A percentile compares a stretch with the other conserved stretches of the same genome.
Evolutionary conservation across 495 filamentous ascomycete species (phyloP).

Genomic region (Aspergillus carlsbadensis): DNA sequence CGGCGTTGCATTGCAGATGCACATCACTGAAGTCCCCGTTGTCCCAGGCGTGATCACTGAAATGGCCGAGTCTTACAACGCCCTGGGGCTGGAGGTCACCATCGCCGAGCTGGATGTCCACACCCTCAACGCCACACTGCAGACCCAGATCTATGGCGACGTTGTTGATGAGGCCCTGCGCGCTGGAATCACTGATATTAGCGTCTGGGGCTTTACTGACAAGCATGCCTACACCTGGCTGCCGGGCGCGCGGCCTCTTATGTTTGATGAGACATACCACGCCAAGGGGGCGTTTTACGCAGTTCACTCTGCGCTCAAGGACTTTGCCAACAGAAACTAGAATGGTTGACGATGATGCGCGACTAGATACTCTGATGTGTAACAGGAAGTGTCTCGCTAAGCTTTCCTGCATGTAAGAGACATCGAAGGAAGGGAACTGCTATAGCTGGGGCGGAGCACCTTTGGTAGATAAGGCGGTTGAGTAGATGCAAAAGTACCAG

Average conservation of each 20-base stretch:
- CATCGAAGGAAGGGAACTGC: no score
- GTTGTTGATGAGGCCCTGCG: conserved; percentile 10
- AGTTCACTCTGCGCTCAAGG: not conserved
- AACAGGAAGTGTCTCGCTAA: no score
- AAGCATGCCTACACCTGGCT: conserved; percentile 18
- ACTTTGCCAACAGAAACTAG: no score
- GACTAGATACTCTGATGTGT: no score
- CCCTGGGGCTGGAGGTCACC: not conserved
- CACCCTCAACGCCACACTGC: not conserved
- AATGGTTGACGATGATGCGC: no score
- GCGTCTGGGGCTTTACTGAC: conserved; percentile 17
- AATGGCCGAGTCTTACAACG: not conserved
- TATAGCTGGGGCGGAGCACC: no score
- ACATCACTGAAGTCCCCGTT: not conserved
- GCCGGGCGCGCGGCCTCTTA: conserved; percentile 13
- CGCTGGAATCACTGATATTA: conserved; percentile 16
- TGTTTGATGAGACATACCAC: conserved; percentile 16
- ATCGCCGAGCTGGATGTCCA: not conserved
- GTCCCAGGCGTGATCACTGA: not conserved
- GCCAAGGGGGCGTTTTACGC: conserved; percentile 4
- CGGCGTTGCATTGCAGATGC: not conserved
- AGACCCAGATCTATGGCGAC: not conserved
- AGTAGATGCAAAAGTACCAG: no score
- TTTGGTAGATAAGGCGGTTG: no score
- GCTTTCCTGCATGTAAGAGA: no score